Conservation (phyloP, 768 basidiomycete species). For the Psilocybe cubensis region DNA sequence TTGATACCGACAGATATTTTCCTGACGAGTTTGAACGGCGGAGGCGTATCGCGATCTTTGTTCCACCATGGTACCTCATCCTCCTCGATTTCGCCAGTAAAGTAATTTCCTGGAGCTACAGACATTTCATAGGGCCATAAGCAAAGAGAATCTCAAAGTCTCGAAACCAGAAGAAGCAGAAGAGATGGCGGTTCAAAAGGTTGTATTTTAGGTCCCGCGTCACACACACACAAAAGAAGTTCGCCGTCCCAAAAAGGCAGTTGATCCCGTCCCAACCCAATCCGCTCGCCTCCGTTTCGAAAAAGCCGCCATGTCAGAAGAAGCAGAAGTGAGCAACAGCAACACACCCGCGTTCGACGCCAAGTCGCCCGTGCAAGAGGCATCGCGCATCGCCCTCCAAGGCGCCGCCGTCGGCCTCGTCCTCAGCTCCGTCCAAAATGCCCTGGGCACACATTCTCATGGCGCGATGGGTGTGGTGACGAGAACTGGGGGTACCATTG, state of each 20-base stretch:
- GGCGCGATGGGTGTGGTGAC: conserved; percentile 89
- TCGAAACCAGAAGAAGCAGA: not conserved
- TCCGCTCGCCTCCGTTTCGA: conserved; percentile 31
- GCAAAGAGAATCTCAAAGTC: not conserved
- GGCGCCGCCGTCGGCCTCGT: conserved; percentile 67
- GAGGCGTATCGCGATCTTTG: conserved; percentile 30
- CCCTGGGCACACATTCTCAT: conserved; percentile 71
- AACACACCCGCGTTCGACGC: conserved; percentile 41
- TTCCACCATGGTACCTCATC: conserved; percentile 36
- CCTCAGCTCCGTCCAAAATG: conserved; percentile 77
- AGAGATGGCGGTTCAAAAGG: not conserved
- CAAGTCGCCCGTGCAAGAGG: conserved; percentile 58
- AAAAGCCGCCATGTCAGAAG: conserved; percentile 38
- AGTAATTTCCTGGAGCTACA: not conserved
- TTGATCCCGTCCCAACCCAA: conserved; percentile 25
- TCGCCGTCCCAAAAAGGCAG: conserved; percentile 34
- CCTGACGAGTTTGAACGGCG: conserved; percentile 45
- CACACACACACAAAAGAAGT: conserved; percentile 13
- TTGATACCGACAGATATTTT: conserved; percentile 46
- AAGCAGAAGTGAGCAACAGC: conserved; percentile 18
- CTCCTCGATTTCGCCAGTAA: not conserved
- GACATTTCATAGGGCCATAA: not conserved
- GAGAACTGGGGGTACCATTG: conserved; percentile 87
- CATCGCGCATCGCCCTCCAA: conserved; percentile 63
- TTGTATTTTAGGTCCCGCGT: not conserved